Evolutionary conservation across 306 rosid genomes (phyloP), one percentile per base, ranked within the genome.

Genomic region (Gastrolobium villosum): DNA sequence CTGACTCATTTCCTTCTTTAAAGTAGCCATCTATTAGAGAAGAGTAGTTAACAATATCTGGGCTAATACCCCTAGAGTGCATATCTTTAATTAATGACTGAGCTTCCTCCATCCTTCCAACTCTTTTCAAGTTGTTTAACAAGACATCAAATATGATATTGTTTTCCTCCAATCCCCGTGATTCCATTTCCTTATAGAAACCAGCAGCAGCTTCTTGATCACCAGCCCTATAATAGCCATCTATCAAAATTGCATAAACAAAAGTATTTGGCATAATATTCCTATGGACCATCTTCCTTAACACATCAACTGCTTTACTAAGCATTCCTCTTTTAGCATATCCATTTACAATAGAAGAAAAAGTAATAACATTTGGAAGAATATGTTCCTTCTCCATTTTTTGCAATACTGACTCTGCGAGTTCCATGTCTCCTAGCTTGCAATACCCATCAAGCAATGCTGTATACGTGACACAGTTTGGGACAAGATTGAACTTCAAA

Each of bases 21-120:
- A 93, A 88, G 86, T 87, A 93, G 40, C 92, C 91, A 86, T 91
- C 99, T 87, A 93, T 87, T 75, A 91, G 80, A 65, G 93, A 88
- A 1, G 99, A 79, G 79, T 92, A 93, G 85, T 88, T 95, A 71
- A 89, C 90, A 52, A 80, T 45, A 80, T 95, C 99, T 35, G 81
- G 99, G 65, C 65, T 61, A 83, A 91, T 74, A 79, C 89, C 92
- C 74, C 72, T 80, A 28, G 99, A 91, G 82, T 15, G 45, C 90
- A 87, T 82, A 72, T 89, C 88, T 84, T 80, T 20, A 60, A 93
- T 67, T 39, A 93, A 76, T 74, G 77, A 87, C 80, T 77, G 78
- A 67, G 96, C 90, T 84, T 88, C 91, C 59, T 83, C 84, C 90
- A 89, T 95, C 79, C 84, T 88, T 79, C 89, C 83, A 62, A 63